A percentile compares a stretch with the other conserved stretches of the same genome.
These are phyloP conservation scores for Leucosporidium creatinivorum DNA, from an alignment of 768 basidiomycete species.

Conservation along the genomic window DNA sequence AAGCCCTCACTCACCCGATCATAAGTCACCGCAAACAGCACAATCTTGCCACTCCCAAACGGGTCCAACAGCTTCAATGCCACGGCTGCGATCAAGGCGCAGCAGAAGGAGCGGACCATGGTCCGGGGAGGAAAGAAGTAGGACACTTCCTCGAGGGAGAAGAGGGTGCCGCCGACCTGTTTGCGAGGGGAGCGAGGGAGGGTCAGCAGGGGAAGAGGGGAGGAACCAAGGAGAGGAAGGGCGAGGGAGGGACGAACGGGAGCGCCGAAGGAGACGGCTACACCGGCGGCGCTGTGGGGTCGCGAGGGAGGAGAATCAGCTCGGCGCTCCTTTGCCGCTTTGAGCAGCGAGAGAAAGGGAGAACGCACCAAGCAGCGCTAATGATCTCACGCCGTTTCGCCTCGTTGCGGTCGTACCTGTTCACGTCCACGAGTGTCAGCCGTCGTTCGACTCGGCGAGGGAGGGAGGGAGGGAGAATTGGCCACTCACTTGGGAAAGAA, in stretches of 20 bases:
- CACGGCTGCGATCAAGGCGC: conserved; percentile 78
- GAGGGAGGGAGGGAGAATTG: too few species aligned
- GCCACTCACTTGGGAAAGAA: conserved; percentile 59
- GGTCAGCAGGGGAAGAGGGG: neutral
- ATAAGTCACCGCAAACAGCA: conserved; percentile 84
- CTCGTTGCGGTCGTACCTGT: conserved; percentile 81
- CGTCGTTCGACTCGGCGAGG: too few species aligned
- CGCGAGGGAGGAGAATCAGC: neutral
- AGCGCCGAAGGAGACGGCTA: conserved; percentile 93
- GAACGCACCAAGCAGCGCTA: conserved; percentile 61
- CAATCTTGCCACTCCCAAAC: conserved; percentile 88
- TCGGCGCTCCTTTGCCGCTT: neutral
- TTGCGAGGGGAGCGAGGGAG: neutral
- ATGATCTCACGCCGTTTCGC: conserved; percentile 91
- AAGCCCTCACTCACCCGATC: conserved; percentile 52
- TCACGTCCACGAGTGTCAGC: too few species aligned
- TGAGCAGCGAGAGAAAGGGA: neutral
- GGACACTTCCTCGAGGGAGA: conserved; percentile 73
- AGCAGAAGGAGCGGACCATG: conserved; percentile 54
- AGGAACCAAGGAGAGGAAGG: neutral
- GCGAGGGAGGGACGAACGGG: conserved; percentile 55
- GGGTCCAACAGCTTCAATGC: conserved; percentile 76
- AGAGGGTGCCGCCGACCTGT: conserved; percentile 60
- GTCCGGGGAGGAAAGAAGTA: conserved; percentile 80
- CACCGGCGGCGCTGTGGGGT: conserved; percentile 69